Conservation (phyloP, 2,329 filamentous ascomycete genomes). For the Trichoderma lentiforme region DNA sequence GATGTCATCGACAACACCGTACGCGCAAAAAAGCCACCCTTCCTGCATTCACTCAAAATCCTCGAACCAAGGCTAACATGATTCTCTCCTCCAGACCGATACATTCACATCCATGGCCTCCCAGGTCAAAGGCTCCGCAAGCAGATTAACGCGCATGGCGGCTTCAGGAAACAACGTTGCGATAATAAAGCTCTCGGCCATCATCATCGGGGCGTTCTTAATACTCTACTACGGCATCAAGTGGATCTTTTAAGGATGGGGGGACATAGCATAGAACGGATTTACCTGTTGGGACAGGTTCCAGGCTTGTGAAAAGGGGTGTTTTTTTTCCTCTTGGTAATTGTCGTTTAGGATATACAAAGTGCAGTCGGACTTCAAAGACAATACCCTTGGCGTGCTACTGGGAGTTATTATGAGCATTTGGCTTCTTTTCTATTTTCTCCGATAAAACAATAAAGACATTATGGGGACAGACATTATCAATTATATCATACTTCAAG, state of each 20-base stretch:
- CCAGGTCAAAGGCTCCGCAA: conserved; percentile 78
- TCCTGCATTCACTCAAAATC: neutral
- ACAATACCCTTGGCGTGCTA: conserved; percentile 22
- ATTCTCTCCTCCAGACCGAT: conserved; percentile 57
- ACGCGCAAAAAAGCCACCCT: conserved; percentile 31
- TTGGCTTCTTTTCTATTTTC: neutral
- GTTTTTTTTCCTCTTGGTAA: neutral
- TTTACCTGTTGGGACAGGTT: neutral
- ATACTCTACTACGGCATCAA: conserved; percentile 71
- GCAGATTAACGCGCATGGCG: conserved; percentile 84
- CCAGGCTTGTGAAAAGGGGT: neutral
- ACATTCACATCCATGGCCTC: conserved; percentile 87
- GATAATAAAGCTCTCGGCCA: conserved; percentile 82
- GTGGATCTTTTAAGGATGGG: conserved; percentile 53
- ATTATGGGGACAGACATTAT: conserved; percentile 10
- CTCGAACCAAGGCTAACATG: neutral
- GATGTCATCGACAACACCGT: conserved; percentile 85
- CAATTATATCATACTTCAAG: conserved; percentile 3
- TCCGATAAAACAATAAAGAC: neutral
- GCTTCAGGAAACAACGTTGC: conserved; percentile 86
- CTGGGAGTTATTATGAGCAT: neutral
- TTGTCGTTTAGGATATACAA: conserved; percentile 13
- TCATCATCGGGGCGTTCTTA: conserved; percentile 70
- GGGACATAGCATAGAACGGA: neutral
- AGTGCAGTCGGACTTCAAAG: conserved; percentile 5